Evolutionary conservation across 2,329 filamentous ascomycete genomes (phyloP), one percentile per base, ranked within the genome.

Genomic region (Neonectria ditissima): DNA sequence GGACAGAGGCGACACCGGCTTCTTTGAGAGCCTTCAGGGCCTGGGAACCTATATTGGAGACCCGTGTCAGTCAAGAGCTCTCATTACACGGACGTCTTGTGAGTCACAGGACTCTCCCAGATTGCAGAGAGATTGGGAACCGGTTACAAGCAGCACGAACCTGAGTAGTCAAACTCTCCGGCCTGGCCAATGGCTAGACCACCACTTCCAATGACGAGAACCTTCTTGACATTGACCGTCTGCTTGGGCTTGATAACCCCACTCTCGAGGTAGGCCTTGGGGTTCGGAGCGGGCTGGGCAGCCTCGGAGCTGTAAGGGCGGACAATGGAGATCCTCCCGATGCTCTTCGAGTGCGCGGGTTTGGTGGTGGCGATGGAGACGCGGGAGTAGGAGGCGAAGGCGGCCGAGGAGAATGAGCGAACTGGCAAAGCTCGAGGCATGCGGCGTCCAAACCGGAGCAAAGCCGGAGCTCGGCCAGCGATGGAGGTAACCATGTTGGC

Each of bases 81-180:
- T 52, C 56, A 59, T 30, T 44, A 52, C 57, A 52, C 20, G 50
- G 55, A 43, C 30, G 50, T 18, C 16, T 37, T 10, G 48, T 69
- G 63, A 72, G 55, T 69, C 66, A 69, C 54, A 52, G 58, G 63
- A 53, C 22, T n/a, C 16, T 30, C 48, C 18, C 47, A 57, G 32
- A 30, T 37, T 22, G 44, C 28, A 57, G 16, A 41, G 59, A 34
- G 47, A 65, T 64, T 54, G 51, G 26, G 20, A 48, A 48, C n/a
- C 32, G 41, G 51, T 57, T 22, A 22, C 24, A 20, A 22, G 43
- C 50, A 59, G 44, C 26, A 86, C 90, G 71, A 85, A 97, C 94
- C 95, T 80, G 96, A 98, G 81, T 98, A 98, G 82, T 98, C 95
- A 75, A 98, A 98, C 84, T 98, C 95, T 83, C 95, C 95, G 69